phyloP scores from a whole-genome alignment of 768 basidiomycete species.

The Mycena floridula region DNA sequence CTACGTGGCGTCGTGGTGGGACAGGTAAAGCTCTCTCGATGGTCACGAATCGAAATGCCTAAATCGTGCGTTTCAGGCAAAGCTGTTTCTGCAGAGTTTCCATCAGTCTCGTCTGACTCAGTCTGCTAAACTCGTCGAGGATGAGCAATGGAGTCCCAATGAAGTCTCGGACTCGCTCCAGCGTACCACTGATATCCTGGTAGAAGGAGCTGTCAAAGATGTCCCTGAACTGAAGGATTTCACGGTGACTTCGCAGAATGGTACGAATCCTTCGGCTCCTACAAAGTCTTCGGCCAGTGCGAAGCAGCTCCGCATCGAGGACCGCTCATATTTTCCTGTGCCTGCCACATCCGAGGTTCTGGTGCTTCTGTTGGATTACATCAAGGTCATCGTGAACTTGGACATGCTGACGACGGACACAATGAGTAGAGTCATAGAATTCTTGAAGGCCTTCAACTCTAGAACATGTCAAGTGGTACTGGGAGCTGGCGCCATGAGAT shows the following conservation, averaged over 20 bases:
- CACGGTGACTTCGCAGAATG: constrained; percentile 15
- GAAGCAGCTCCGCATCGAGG: constrained; percentile 76
- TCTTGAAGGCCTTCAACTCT: constrained; percentile 96
- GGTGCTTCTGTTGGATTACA: constrained; percentile 73
- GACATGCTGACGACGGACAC: constrained; percentile 87
- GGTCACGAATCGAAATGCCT: constrained; percentile 3
- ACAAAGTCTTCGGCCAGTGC: constrained; percentile 22
- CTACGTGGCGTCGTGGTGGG: constrained; percentile 79
- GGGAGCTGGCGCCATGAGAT: constrained; percentile 98
- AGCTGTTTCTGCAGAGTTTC: constrained; percentile 79
- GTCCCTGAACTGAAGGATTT: constrained; percentile 57
- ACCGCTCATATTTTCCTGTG: constrained; percentile 79
- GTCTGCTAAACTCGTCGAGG: constrained; percentile 88
- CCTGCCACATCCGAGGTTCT: constrained; percentile 76
- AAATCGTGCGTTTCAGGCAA: constrained; percentile 48
- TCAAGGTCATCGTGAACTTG: constrained; percentile 83
- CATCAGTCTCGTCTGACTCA: constrained; percentile 75
- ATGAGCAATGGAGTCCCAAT: constrained; percentile 87
- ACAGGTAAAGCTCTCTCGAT: constrained; percentile 71
- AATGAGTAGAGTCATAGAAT: constrained; percentile 93
- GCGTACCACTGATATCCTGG: constrained; percentile 61
- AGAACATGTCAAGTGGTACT: constrained; percentile 97
- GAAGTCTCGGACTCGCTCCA: constrained; percentile 69
- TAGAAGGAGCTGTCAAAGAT: constrained; percentile 79
- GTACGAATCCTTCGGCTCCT: constrained; percentile 7